These are phyloP conservation scores for Petunia secreta DNA, from an alignment of 257 asterid species.

Conservation along the genomic window DNA sequence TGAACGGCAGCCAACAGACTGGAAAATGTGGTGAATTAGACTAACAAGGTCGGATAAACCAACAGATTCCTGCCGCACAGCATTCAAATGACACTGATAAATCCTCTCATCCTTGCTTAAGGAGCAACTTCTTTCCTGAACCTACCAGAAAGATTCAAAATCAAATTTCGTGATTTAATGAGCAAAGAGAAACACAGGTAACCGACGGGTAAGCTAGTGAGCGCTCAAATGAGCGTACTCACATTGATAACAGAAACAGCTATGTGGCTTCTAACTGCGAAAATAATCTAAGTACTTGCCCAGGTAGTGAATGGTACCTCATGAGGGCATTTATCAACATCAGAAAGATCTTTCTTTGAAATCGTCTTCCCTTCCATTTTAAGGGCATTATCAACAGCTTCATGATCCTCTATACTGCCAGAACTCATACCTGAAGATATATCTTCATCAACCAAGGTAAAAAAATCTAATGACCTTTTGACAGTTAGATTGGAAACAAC, in stretches of 20 bases:
- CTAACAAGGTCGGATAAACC: conserved; percentile 57
- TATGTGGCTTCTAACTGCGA: neutral
- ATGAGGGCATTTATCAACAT: neutral
- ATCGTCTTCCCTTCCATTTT: conserved; percentile 22
- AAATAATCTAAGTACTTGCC: neutral
- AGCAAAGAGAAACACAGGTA: neutral
- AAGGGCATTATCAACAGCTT: conserved; percentile 13
- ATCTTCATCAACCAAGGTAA: conserved; percentile 40
- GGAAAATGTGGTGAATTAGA: conserved; percentile 66
- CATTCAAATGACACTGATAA: conserved; percentile 23
- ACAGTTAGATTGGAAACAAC: conserved; percentile 52
- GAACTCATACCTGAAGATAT: conserved; percentile 21
- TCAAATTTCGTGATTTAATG: neutral
- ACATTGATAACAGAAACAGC: conserved; percentile 1
- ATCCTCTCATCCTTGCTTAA: conserved; percentile 25
- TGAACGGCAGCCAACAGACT: conserved; percentile 56
- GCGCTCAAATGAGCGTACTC: neutral
- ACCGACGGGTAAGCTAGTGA: neutral
- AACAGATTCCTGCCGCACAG: conserved; percentile 45
- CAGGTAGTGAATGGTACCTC: conserved; percentile 15
- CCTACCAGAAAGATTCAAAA: conserved; percentile 32
- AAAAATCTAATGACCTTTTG: conserved; percentile 72
- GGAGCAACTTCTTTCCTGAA: conserved; percentile 26
- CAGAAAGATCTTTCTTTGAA: conserved; percentile 9
- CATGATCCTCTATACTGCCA: conserved; percentile 26